These are phyloP conservation scores for Limnanthes douglasii DNA, from an alignment of 345 rosid species.

Conservation along the genomic window DNA sequence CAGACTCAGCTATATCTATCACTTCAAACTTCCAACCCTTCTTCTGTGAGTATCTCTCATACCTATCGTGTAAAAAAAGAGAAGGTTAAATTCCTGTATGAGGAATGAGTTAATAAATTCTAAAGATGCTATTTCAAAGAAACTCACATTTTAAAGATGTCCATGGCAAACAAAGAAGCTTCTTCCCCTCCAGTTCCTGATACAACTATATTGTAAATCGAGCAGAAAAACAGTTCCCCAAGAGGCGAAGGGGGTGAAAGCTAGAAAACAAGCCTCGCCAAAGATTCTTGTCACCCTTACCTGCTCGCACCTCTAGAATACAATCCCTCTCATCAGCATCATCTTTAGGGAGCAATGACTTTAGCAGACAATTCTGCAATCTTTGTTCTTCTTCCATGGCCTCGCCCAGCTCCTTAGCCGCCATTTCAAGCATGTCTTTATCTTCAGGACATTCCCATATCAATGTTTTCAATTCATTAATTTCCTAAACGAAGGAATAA, in stretches of 20 bases:
- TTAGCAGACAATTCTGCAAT: conserved; percentile 55
- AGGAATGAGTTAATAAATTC: conserved; percentile 3
- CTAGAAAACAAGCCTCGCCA: not conserved
- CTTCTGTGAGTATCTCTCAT: conserved; percentile 82
- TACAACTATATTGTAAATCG: conserved; percentile 1
- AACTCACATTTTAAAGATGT: conserved; percentile 74
- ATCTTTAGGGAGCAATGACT: conserved; percentile 83
- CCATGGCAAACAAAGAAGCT: conserved; percentile 96
- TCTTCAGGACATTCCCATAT: conserved; percentile 52
- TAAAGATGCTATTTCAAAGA: not conserved
- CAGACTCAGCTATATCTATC: conserved; percentile 66
- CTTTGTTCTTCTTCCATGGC: conserved; percentile 56
- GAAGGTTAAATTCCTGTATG: not conserved
- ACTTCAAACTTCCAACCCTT: conserved; percentile 86
- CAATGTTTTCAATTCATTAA: conserved; percentile 51
- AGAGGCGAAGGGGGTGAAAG: not conserved
- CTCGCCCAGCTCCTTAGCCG: conserved; percentile 38
- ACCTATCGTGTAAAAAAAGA: conserved; percentile 27
- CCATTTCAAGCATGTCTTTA: conserved; percentile 75
- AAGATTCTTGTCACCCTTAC: conserved; percentile 16
- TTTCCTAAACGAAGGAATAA: conserved; percentile 34
- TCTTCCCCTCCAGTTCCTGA: conserved; percentile 94
- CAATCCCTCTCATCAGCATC: conserved; percentile 96
- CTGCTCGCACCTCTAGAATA: conserved; percentile 99
- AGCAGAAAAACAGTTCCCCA: conserved; percentile 2